Evolutionary conservation across 257 asterid genomes (phyloP).

Genomic region (Forsythia suspensa): DNA sequence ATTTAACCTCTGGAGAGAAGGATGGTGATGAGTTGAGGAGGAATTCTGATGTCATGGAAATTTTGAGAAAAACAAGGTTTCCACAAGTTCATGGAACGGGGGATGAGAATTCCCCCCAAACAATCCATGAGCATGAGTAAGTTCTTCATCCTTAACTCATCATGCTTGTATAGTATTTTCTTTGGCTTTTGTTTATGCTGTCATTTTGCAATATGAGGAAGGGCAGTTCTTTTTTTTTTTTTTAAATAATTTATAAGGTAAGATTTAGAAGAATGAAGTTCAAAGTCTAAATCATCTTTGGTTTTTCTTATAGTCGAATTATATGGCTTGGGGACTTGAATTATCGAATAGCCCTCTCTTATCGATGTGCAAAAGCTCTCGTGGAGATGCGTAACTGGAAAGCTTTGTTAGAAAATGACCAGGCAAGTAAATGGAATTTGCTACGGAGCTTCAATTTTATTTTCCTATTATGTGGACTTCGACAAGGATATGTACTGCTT

Average conservation of each 20-base stretch:
- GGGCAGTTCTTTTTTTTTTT: too few relatives aligned
- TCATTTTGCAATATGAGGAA: not conserved
- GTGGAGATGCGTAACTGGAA: constrained; percentile 99
- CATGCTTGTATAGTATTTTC: not conserved
- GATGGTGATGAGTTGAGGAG: constrained; percentile 95
- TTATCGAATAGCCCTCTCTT: constrained; percentile 85
- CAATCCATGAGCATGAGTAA: constrained; percentile 96
- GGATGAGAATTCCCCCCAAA: constrained; percentile 82
- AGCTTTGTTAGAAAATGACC: constrained; percentile 91
- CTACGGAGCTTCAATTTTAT: not conserved
- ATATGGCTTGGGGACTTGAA: constrained; percentile 98
- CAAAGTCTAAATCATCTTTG: constrained; percentile 7
- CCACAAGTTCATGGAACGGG: constrained; percentile 71
- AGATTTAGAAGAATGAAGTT: not conserved
- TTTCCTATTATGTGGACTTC: not conserved
- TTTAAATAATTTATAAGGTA: too few relatives aligned
- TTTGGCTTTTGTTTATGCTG: constrained; percentile 2
- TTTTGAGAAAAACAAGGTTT: constrained; percentile 91
- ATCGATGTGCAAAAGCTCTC: constrained; percentile 88
- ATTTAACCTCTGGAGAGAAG: constrained; percentile 95
- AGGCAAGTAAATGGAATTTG: constrained; percentile 45
- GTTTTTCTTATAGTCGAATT: constrained; percentile 60
- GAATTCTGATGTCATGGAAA: constrained; percentile 96
- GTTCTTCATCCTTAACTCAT: constrained; percentile 9
- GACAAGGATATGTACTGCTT: not conserved